Evolutionary conservation across 1,284 basidiomycete genomes (phyloP), one percentile per base, ranked within the genome.

Genomic region (Irpex sp.): DNA sequence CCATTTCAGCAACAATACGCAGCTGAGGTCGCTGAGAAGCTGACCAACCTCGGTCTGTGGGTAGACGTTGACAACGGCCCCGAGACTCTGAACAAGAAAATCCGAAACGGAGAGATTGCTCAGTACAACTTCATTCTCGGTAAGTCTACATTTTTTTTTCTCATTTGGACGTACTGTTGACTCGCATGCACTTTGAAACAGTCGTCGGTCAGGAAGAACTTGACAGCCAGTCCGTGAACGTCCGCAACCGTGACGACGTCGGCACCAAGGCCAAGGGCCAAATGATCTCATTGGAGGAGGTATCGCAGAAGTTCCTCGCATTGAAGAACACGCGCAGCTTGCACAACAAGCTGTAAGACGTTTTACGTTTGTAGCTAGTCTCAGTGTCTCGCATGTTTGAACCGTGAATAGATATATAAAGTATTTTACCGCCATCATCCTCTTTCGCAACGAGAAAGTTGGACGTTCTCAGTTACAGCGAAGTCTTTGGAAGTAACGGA

Each of bases 61-160:
- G 90, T 92, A 46, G 97, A 99, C 70, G 95, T 93, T 13, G 97
- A 99, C 76, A 89, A 96, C 66, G 88, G 91, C 35, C 89, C 93
- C 61, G 93, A 98, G 75, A 99, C 97, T 1, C 84, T 99, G 35
- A 90, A 88, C 67, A 99, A 99, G 86, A 99, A 98, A 85, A 94
- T 99, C 71, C 84, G 94, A 35, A 96, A 95, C 72, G 94, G 90
- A 35, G 93, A 96, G 76, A 87, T 95, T 67, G 90, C 93, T 33
- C 94, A 96, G 74, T 97, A 97, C 81, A 99, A 98, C 80, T 98
- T 98, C 75, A 94, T 98, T 70, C 84, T 98, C 67, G 95, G 94
- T 95, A 66, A 66, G 89, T 77, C 2, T n/a, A 63, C 31, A 33
- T 33, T 6, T 33, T 46, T 58, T 31, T 43, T 43, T 57, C 36